Evolutionary conservation across 768 basidiomycete species (phyloP), one percentile per base, ranked within the genome.

Genomic region (Trametes sanguinea): DNA sequence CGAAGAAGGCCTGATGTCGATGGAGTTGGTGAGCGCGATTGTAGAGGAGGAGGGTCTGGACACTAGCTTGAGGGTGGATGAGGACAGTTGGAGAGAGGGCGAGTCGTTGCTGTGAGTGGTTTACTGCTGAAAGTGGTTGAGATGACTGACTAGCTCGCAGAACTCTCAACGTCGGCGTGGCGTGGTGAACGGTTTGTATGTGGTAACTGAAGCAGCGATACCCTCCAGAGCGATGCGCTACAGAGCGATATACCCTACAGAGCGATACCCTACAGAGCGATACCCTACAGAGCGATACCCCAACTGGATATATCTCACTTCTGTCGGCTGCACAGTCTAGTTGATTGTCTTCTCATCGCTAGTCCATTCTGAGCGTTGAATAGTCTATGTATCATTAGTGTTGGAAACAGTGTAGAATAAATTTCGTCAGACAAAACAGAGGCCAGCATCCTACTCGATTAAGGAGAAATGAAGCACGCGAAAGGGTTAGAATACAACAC

Each of bases 31-130:
- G 17, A 32, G 44, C 29, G 51, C 32, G 30, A 37, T 42, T 51
- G n/a, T 6, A 17, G 22, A 51, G n/a, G 37, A 30, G 40, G 30
- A 27, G 39, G 39, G 51, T 10, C 43, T 32, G 6, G n/a, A 40
- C 16, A 46, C 44, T 37, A 54, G 54, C 43, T 40, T 39, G 55
- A 61, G 45, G 10, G 16, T 51, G 55, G 54, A 50, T 14, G 14
- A 13, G 22, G 57, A 56, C 45, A 64, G 66, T 51, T 67, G 66
- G 66, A 54, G 53, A 11, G 66, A 62, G 33, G 63, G 63, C 51
- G 55, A 60, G 53, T 67, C 65, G 35, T 42, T 45, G n/a, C 44
- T 57, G 64, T 65, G 50, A 47, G 64, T 45, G 22, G 22, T 22
- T 22, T 22, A 22, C 22, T 22, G 22, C 22, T 22, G 22, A 22